A percentile compares a stretch with the other conserved stretches of the same genome.
Conservation (phyloP, 2,329 filamentous ascomycete genomes). For the Fusarium torulosum region DNA sequence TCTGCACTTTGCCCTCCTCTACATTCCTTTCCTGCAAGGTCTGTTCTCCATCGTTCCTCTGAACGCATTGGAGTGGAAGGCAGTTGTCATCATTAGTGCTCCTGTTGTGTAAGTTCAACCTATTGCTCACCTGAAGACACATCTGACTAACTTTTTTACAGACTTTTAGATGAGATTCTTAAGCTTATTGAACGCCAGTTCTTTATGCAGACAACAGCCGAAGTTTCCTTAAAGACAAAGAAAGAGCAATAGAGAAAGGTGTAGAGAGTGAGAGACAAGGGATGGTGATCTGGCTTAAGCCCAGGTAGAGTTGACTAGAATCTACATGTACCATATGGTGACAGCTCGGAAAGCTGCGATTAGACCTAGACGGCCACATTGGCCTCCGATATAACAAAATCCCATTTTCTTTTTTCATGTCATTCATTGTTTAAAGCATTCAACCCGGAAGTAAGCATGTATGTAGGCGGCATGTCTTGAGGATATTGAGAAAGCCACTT, state of each 20-base stretch:
- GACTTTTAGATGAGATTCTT: constrained; percentile 84
- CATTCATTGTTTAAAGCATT: background rate
- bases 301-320: constrained; percentile 51
- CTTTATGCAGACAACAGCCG: constrained; percentile 67
- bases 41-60: constrained; percentile 93
- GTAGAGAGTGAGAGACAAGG: constrained; percentile 31
- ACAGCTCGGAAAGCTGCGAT: constrained; percentile 34
- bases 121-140: background rate
- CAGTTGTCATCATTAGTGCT: constrained; percentile 86
- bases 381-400: constrained; percentile 32
- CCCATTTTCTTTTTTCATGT: constrained; percentile 22
- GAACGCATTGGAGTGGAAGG: constrained; percentile 89
- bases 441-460: background rate
- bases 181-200: constrained; percentile 80
- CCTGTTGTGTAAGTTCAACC: constrained; percentile 84
- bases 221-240: constrained; percentile 60
- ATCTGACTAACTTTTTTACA: constrained; percentile 54
- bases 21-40: constrained; percentile 87
- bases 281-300: constrained; percentile 32
- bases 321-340: constrained; percentile 46
- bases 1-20: constrained; percentile 93
- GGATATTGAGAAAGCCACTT: too few relatives aligned
- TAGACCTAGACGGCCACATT: constrained; percentile 41
- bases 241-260: constrained; percentile 63
- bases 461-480: too few relatives aligned